Base-by-base conservation (phyloP, 2,329 filamentous ascomycete genomes). In the Chrysosporium keratinophilum region DNA sequence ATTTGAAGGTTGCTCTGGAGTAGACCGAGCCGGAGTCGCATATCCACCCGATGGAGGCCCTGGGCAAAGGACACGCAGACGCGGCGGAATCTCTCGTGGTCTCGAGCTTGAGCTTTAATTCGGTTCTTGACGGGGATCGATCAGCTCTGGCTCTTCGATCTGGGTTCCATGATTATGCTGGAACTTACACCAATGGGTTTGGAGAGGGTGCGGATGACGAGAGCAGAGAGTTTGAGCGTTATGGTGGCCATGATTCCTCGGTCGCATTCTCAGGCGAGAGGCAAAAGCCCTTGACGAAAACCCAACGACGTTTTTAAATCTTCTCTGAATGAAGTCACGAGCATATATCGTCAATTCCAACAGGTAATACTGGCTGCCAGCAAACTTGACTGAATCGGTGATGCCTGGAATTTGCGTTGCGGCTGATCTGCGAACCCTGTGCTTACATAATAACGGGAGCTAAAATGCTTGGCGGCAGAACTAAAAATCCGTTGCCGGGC, bases 81-180 rank as follows among this genome's bases (percentile, higher is more conserved):
- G 45, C 71, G 71, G 45, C 82, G 78, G 65, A 85, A 86, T 10
- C 77, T 74, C 52, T 84, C 80, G 74, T 85, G 82, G 66, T 86
- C 82, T 60, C 79, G 79, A 17, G 82, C 82, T 69, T 84, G 81
- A 52, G 74, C 74, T 67, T 85, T 85, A 66, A 86, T 83, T 65
- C 76, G 75, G 62, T 82, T 84, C 82, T 85, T 64, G 17, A 57
- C 14, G 28, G 14, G 48, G 57, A 23, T 49, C 9, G 9, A 15
- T 54, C 28, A 49, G 44, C 33, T 15, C n/a, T 28, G 9, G 20
- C 6, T 43, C 19, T 48, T 20, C 1, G 42, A 44, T 28, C 43
- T 3, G 12, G 40, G 35, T 39, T 34, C 42, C 20, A 12, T 14
- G 35, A 40, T 15, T 17, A 17, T 39, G 19, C 15, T 10, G 28